A percentile compares a stretch with the other conserved stretches of the same genome.
phyloP scores from a whole-genome alignment of 1,284 basidiomycete species.

The Porodaedalea pini region DNA sequence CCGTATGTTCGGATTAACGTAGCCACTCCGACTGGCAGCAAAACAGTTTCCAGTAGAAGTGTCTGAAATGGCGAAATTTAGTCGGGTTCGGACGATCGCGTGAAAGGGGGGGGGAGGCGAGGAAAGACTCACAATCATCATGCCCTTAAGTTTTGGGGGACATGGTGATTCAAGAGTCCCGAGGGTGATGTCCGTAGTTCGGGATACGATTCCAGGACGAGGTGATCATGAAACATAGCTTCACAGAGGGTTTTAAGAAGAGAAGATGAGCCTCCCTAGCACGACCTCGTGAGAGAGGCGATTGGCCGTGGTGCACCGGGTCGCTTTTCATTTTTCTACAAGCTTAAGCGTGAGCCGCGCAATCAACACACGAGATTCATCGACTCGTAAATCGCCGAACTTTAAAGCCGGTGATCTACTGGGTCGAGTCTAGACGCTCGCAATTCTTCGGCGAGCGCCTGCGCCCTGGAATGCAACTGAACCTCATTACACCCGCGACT shows the following conservation, averaged over 20 bases:
- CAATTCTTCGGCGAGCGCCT: constrained; percentile 2
- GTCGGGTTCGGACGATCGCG: constrained; percentile 5
- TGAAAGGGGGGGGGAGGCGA: constrained; percentile 1
- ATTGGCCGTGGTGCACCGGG: no score
- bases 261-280: neutral
- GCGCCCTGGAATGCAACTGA: neutral
- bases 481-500: neutral
- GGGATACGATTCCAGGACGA: neutral
- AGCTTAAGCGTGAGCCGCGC: neutral
- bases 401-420: neutral
- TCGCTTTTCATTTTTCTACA: neutral
- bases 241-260: neutral
- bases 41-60: neutral
- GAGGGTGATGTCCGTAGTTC: neutral
- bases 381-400: neutral
- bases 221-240: constrained; percentile 1
- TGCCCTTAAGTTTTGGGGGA: constrained; percentile 14
- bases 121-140: neutral
- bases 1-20: constrained; percentile 7
- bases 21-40: neutral
- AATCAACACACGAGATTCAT: neutral
- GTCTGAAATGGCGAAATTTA: neutral
- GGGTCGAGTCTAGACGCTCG: neutral
- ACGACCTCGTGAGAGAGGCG: neutral
- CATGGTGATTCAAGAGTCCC: constrained; percentile 1